Base-by-base conservation (phyloP, 352 stramenopile genomes). In the Phytophthora sp. region DNA sequence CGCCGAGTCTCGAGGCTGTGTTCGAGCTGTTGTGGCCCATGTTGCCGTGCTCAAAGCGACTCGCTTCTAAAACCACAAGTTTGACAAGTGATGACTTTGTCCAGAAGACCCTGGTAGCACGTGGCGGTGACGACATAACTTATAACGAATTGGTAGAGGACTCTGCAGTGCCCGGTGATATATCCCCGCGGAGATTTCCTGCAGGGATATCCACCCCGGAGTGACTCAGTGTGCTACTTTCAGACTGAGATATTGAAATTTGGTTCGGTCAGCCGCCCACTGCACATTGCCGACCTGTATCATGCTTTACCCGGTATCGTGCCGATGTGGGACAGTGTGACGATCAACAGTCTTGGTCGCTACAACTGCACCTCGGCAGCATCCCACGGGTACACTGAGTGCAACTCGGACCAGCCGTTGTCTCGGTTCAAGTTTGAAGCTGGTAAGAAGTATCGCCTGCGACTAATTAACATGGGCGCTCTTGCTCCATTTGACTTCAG, bases 281-380 rank as follows among this genome's bases (percentile, higher is more conserved):
- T 78, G 7, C 54, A 73, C 28, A 44, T 78, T 7, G 62, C 53
- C n/a, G 69, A 78, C 30, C 62, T 63, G 48, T 77, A 78, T 35
- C 69, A 78, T 13, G 43, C 54, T 6, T 39, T 18, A 5, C 52
- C 55, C 4, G 62, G 46, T 12, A 30, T 54, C 10, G 48, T 69
- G 11, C 62, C 56, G 8, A 66, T 75, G 46, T 72, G 64, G 63
- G 61, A 78, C 46, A 61, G 60, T 24, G 30, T 74, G 12, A 35
- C 56, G 9, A 74, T 78, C 38, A 78, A 78, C 42, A 52, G 55
- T 23, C 65, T 54, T 7, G 69, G 69, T 9, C 65, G 60, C 23
- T 76, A 75, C 54, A 69, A 78, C 54, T 78, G 69, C 65, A 60
- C 60, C 7, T 43, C 44, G 21, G 54, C 60, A 3, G 62, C 53